A percentile compares a stretch with the other conserved stretches of the same genome.
Conservation (phyloP, 768 basidiomycete species). For the Lactarius sp. region DNA sequence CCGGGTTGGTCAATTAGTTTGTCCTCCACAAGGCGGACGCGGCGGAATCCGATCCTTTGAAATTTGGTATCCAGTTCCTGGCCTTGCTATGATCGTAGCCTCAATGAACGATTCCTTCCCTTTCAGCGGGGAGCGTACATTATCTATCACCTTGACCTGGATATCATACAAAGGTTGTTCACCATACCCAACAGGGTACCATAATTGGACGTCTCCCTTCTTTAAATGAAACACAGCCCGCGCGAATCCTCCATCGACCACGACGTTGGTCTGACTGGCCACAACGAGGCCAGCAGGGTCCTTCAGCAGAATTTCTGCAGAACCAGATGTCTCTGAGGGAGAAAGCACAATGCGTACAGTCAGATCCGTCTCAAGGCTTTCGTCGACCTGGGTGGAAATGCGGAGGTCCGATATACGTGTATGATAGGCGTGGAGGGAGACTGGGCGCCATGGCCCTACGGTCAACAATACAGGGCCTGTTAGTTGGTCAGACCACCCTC, state of each 20-base stretch:
- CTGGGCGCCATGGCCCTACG: conserved; percentile 81
- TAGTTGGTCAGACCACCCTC: conserved; percentile 1
- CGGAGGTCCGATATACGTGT: conserved; percentile 62
- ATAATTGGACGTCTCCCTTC: conserved; percentile 60
- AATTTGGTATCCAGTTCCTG: conserved; percentile 47
- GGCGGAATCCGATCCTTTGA: conserved; percentile 71
- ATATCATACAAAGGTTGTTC: conserved; percentile 72
- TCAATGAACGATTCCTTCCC: neutral
- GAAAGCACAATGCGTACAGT: conserved; percentile 43
- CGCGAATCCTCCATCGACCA: conserved; percentile 35
- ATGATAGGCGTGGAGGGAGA: conserved; percentile 64
- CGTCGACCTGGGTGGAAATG: conserved; percentile 53
- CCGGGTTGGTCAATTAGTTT: conserved; percentile 71
- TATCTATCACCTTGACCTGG: conserved; percentile 48
- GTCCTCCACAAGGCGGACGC: conserved; percentile 77
- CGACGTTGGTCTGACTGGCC: conserved; percentile 36
- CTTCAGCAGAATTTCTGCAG: conserved; percentile 46
- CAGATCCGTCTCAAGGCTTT: conserved; percentile 49
- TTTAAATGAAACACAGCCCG: conserved; percentile 46
- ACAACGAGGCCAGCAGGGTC: conserved; percentile 45
- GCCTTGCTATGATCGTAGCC: conserved; percentile 38
- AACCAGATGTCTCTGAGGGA: conserved; percentile 33
- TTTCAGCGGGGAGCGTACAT: conserved; percentile 37
- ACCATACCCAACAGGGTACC: conserved; percentile 86
- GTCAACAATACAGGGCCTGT: conserved; percentile 83